These are phyloP conservation scores for Penicillium brevicompactum DNA, from an alignment of 2,329 filamentous ascomycete species.

Conservation along the genomic window DNA sequence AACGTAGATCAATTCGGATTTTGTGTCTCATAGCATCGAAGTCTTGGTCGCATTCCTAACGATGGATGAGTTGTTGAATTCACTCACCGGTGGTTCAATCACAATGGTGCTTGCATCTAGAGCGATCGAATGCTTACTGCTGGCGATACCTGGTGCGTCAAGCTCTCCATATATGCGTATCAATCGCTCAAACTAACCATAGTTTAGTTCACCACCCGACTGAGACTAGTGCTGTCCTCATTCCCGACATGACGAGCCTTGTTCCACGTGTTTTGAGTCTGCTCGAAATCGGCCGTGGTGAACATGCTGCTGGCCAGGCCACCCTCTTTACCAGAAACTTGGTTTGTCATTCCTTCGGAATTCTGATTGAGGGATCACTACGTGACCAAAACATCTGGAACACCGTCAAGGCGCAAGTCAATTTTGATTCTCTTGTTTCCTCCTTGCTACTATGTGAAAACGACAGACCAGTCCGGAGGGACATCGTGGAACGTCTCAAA, in stretches of 20 bases:
- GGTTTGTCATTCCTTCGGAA: constrained; percentile 49
- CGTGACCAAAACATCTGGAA: constrained; percentile 51
- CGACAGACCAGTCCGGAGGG: constrained; percentile 41
- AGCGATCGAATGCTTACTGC: constrained; percentile 60
- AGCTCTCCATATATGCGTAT: background rate
- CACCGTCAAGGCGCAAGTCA: constrained; percentile 40
- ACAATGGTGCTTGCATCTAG: constrained; percentile 55
- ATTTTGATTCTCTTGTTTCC: constrained; percentile 42
- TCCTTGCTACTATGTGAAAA: constrained; percentile 49
- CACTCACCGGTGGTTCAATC: constrained; percentile 47
- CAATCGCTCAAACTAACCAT: constrained; percentile 17
- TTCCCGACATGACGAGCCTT: constrained; percentile 40
- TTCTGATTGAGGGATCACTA: constrained; percentile 52
- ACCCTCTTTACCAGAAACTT: constrained; percentile 34
- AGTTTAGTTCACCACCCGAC: constrained; percentile 23
- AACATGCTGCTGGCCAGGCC: constrained; percentile 14
- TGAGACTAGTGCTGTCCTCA: constrained; percentile 27
- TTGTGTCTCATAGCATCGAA: constrained; percentile 49
- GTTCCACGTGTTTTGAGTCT: constrained; percentile 39
- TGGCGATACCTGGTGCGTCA: constrained; percentile 57
- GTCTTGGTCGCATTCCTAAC: constrained; percentile 64
- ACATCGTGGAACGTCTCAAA: constrained; percentile 42
- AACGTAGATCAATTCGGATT: constrained; percentile 32
- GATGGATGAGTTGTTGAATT: constrained; percentile 56
- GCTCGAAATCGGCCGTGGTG: constrained; percentile 30